Conservation (phyloP, 495 filamentous ascomycete genomes). For the Pyronema domesticum region DNA sequence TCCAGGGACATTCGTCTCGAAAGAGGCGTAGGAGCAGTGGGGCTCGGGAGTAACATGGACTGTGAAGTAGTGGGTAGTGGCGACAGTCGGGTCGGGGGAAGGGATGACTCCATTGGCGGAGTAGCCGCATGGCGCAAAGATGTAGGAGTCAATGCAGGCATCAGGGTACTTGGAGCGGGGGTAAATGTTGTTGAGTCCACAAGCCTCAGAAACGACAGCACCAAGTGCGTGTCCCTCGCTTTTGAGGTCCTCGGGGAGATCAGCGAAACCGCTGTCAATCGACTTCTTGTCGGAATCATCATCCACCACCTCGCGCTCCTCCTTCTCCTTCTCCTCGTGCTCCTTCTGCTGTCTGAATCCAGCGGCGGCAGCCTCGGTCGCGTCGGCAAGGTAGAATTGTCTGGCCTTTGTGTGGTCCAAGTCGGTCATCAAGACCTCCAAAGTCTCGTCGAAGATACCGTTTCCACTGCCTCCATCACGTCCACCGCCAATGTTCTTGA, state of each 20-base stretch:
- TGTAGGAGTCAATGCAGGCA: constrained; percentile 84
- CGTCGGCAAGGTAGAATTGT: constrained; percentile 90
- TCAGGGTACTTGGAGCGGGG: constrained; percentile 74
- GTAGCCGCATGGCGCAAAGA: constrained; percentile 95
- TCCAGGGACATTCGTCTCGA: constrained; percentile 97
- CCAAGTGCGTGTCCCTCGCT: constrained; percentile 92
- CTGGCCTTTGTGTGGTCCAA: constrained; percentile 80
- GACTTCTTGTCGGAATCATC: constrained; percentile 30
- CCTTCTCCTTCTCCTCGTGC: constrained; percentile 36
- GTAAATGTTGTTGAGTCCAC: constrained; percentile 80
- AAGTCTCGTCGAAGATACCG: constrained; percentile 56
- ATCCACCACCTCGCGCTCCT: constrained; percentile 26
- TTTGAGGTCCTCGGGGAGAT: constrained; percentile 53
- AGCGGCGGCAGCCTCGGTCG: constrained; percentile 73
- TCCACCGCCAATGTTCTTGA: constrained; percentile 28
- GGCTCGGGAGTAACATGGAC: constrained; percentile 98
- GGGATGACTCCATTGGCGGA: constrained; percentile 95
- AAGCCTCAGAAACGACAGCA: constrained; percentile 77
- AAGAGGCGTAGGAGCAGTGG: constrained; percentile 95
- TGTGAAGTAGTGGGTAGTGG: constrained; percentile 77
- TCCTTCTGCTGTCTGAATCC: constrained; percentile 56
- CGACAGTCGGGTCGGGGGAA: constrained; percentile 42
- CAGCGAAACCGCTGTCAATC: constrained; percentile 18
- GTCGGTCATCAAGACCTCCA: constrained; percentile 98
- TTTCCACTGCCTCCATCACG: constrained; percentile 26